phyloP scores from a whole-genome alignment of 768 basidiomycete genomes.

The Termitomyces sp. region DNA sequence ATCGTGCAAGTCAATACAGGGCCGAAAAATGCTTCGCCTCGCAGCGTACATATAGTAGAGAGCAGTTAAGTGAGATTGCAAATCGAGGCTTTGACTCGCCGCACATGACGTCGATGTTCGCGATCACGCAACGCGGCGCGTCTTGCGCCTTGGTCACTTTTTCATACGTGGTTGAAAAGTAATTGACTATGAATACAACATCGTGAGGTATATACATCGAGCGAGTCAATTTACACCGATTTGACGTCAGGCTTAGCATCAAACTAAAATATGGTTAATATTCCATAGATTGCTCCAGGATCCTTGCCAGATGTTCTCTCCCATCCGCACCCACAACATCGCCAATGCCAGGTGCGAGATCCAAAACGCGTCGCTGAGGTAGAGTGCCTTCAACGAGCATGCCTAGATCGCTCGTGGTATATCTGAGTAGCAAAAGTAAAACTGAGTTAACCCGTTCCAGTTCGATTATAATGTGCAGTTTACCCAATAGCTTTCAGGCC shows the following conservation, averaged over 20 bases:
- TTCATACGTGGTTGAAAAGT: not conserved
- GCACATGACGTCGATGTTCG: not conserved
- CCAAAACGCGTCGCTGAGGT: constrained; percentile 88
- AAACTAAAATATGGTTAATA: constrained; percentile 36
- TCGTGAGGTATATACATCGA: not conserved
- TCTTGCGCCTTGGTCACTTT: not conserved
- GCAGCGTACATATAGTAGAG: constrained; percentile 24
- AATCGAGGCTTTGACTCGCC: not conserved
- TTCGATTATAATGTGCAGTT: constrained; percentile 7
- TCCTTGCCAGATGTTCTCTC: constrained; percentile 70
- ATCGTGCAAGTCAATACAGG: constrained; percentile 95
- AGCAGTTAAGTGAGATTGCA: not conserved
- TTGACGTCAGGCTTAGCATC: constrained; percentile 6
- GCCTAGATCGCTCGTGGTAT: constrained; percentile 58
- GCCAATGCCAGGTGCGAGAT: constrained; percentile 88
- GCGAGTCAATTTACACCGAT: not conserved
- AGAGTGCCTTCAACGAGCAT: constrained; percentile 87
- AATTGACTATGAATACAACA: not conserved
- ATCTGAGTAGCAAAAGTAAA: constrained; percentile 30
- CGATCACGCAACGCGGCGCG: not conserved
- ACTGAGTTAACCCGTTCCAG: not conserved
- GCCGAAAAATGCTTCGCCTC: constrained; percentile 62
- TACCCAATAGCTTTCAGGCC: constrained; percentile 78
- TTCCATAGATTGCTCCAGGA: constrained; percentile 75
- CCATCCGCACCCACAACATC: constrained; percentile 81